Evolutionary conservation across 345 rosid genomes (phyloP).

Genomic region (Raphanus raphanistrum): DNA sequence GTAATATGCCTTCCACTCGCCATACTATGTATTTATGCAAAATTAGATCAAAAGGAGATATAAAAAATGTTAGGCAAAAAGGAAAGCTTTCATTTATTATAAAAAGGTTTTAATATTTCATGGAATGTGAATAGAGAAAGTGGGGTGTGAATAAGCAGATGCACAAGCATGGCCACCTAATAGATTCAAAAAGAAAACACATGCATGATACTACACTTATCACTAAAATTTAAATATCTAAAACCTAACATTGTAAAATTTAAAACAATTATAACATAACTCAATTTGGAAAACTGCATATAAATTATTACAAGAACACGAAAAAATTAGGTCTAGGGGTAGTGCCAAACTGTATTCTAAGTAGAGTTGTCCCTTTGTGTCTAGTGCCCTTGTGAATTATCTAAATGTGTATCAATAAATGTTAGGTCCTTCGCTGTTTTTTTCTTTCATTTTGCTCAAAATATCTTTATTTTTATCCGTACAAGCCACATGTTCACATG

Average conservation of each 20-base stretch:
- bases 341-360: constrained; percentile 35
- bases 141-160: constrained; percentile 37
- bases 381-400: constrained; percentile 25
- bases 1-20: not conserved
- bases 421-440: constrained; percentile 25
- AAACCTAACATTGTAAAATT: constrained; percentile 21
- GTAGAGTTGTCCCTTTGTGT: constrained; percentile 34
- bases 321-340: constrained; percentile 33
- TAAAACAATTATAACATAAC: not conserved
- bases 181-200: constrained; percentile 37
- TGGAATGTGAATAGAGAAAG: constrained; percentile 27
- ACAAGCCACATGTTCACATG: constrained; percentile 37
- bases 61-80: not conserved
- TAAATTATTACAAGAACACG: constrained; percentile 19
- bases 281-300: constrained; percentile 12
- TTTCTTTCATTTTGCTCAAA: not conserved
- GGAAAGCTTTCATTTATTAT: not conserved
- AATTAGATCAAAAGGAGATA: not conserved
- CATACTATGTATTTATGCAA: not conserved
- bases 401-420: not conserved
- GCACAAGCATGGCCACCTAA: constrained; percentile 43
- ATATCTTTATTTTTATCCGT: constrained; percentile 21
- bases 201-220: constrained; percentile 39
- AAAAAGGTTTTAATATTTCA: not conserved
- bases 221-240: constrained; percentile 16